Evolutionary conservation across 306 rosid genomes (phyloP).

Genomic region (Citrullus amarus): DNA sequence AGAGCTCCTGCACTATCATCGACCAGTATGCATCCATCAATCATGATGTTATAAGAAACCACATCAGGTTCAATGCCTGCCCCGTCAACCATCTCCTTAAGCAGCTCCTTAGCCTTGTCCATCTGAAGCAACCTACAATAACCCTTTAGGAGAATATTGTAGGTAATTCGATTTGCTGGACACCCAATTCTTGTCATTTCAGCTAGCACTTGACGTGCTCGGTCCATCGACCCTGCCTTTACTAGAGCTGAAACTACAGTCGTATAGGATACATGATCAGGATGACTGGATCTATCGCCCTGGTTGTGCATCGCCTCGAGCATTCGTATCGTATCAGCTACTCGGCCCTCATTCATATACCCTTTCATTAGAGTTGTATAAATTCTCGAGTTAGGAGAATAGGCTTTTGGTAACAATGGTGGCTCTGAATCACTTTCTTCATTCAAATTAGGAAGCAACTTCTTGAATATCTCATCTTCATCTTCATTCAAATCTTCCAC

Average conservation of each 20-base stretch:
- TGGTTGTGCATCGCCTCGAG: slow-evolving; percentile 80
- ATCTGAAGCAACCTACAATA: slow-evolving; percentile 70
- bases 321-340: slow-evolving; percentile 61
- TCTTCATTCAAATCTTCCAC: slow-evolving; percentile 7
- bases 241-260: slow-evolving; percentile 86
- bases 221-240: slow-evolving; percentile 67
- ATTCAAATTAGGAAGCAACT: slow-evolving; percentile 63
- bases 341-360: slow-evolving; percentile 80
- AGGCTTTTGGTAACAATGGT: slow-evolving; percentile 48
- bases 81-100: slow-evolving; percentile 67
- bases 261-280: slow-evolving; percentile 86
- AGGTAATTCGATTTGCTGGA: slow-evolving; percentile 69
- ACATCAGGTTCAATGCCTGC: slow-evolving; percentile 76
- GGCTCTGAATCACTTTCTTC: slow-evolving; percentile 23
- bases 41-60: slow-evolving; percentile 74
- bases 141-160: slow-evolving; percentile 82
- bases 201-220: slow-evolving; percentile 78
- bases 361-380: slow-evolving; percentile 93
- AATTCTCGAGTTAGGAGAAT: slow-evolving; percentile 60
- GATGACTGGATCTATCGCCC: slow-evolving; percentile 65
- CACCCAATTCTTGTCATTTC: slow-evolving; percentile 78
- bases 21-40: slow-evolving; percentile 80
- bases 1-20: slow-evolving; percentile 92
- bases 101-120: slow-evolving; percentile 61
- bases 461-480: slow-evolving; percentile 29